Evolutionary conservation across 768 basidiomycete species (phyloP).

Genomic region (Mycena chlorophos): DNA sequence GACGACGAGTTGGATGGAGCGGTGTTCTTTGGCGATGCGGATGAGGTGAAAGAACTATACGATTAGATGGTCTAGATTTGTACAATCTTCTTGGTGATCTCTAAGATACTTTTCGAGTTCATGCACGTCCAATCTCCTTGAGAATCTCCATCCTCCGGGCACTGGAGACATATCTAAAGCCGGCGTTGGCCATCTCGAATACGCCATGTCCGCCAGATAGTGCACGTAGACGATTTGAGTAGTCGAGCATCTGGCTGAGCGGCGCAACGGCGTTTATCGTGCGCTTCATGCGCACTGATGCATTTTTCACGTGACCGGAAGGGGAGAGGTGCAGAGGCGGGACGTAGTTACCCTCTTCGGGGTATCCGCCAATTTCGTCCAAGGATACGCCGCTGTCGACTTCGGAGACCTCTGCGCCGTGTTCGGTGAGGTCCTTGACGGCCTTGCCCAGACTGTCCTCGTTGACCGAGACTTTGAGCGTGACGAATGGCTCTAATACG

Average conservation of each 20-base stretch:
- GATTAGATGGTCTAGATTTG: conserved; percentile 20
- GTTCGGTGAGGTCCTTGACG: conserved; percentile 82
- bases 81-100: conserved; percentile 4
- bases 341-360: conserved; percentile 68
- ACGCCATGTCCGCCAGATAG: conserved; percentile 79
- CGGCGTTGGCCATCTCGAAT: conserved; percentile 79
- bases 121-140: conserved; percentile 76
- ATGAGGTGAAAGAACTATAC: conserved; percentile 65
- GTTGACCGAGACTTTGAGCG: conserved; percentile 64
- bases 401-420: conserved; percentile 76
- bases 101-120: conserved; percentile 18
- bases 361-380: conserved; percentile 46
- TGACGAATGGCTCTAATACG: conserved; percentile 77
- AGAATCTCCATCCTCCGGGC: conserved; percentile 69
- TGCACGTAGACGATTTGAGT: conserved; percentile 74
- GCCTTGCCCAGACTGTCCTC: conserved; percentile 74
- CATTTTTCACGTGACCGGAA: conserved; percentile 43
- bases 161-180: conserved; percentile 68
- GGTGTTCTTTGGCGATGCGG: conserved; percentile 79
- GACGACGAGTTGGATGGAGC: conserved; percentile 76
- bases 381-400: conserved; percentile 49
- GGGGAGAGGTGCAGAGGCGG: conserved; percentile 79
- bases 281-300: conserved; percentile 50
- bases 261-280: conserved; percentile 74
- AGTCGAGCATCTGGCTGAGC: conserved; percentile 80